Percentiles rank a stretch among this genome's conserved stretches.
Evolutionary conservation across 139 green algal species (phyloP).

Genomic region (Trebouxia sp.): DNA sequence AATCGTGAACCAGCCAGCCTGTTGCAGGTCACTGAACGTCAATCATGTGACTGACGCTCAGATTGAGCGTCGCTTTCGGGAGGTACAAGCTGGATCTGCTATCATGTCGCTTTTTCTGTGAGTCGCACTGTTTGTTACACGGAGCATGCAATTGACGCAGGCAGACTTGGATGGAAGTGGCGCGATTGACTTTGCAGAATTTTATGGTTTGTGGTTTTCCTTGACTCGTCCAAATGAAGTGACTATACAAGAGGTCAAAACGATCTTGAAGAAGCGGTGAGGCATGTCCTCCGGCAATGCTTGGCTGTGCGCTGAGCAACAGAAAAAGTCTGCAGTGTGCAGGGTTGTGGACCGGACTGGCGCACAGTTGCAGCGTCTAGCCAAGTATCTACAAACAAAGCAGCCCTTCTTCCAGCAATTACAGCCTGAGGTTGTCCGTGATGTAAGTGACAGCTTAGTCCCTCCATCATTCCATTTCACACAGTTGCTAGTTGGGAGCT

Average conservation of each 20-base stretch:
- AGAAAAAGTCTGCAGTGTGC: background rate
- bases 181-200: constrained; percentile 25
- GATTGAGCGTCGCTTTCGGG: constrained; percentile 13
- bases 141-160: background rate
- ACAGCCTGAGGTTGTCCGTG: constrained; percentile 21
- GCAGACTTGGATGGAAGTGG: constrained; percentile 14
- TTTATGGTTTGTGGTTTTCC: constrained; percentile 13
- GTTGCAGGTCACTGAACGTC: constrained; percentile 19
- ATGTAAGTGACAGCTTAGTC: background rate
- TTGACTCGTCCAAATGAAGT: background rate
- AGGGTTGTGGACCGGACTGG: constrained; percentile 20
- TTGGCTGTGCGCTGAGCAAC: background rate
- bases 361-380: constrained; percentile 4
- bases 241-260: constrained; percentile 13
- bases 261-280: constrained; percentile 12
- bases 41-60: constrained; percentile 26
- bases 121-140: background rate
- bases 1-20: too few species aligned
- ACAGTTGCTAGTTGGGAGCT: too few species aligned
- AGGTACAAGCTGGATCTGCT: background rate
- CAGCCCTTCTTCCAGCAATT: constrained; percentile 32
- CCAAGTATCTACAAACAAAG: constrained; percentile 24
- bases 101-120: background rate
- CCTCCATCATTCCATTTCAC: background rate
- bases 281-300: background rate